These are phyloP conservation scores for Hemisphaericaspora xylofermentans DNA, from an alignment of 1,139 yeast genomes.

Conservation along the genomic window DNA sequence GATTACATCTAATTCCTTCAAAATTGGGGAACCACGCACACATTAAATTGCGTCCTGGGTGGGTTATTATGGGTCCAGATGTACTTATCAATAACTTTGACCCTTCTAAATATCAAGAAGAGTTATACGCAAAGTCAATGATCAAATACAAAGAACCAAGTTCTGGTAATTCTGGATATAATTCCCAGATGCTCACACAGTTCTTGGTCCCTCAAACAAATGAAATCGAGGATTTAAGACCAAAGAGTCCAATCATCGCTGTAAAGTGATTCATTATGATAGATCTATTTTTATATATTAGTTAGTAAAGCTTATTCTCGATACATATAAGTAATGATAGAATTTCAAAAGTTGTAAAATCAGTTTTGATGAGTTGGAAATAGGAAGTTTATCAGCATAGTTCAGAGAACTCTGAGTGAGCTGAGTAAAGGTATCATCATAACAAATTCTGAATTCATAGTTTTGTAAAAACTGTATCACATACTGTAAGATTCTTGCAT, in stretches of 20 bases:
- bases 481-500: background rate
- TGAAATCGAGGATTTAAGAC: conserved; percentile 79
- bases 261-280: conserved; percentile 5
- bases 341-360: conserved; percentile 5
- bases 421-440: conserved; percentile 54
- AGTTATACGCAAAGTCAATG: conserved; percentile 33
- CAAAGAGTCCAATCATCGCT: conserved; percentile 62
- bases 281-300: background rate
- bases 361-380: conserved; percentile 47
- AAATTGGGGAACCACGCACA: conserved; percentile 61
- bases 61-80: conserved; percentile 91
- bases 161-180: conserved; percentile 11
- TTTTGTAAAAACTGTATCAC: background rate
- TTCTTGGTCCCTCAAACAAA: conserved; percentile 58
- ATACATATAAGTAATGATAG: background rate
- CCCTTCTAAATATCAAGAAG: conserved; percentile 33
- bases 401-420: conserved; percentile 49
- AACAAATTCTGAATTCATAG: conserved; percentile 2
- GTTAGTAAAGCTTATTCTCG: background rate
- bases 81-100: conserved; percentile 67
- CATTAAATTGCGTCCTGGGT: conserved; percentile 75
- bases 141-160: conserved; percentile 27
- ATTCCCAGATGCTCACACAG: conserved; percentile 25
- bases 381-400: conserved; percentile 49
- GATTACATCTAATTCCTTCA: conserved; percentile 82